phyloP scores from a whole-genome alignment of 768 basidiomycete species.

The Lentinula lateritia region DNA sequence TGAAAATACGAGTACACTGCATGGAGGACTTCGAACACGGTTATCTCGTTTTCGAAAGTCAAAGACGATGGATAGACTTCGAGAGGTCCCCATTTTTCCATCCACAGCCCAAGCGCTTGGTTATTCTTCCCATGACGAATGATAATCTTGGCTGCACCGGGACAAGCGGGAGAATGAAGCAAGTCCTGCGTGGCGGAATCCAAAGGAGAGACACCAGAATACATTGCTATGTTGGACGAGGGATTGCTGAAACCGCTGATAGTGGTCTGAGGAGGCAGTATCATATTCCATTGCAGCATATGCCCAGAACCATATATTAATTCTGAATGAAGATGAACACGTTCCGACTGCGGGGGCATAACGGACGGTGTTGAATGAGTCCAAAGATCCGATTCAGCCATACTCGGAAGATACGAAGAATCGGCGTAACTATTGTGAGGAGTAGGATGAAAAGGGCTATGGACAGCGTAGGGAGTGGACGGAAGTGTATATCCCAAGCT shows the following conservation, averaged over 20 bases:
- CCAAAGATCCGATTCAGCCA: neutral
- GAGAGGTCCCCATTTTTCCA: neutral
- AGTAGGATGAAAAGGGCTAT: neutral
- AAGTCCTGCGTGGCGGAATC: neutral
- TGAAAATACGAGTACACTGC: neutral
- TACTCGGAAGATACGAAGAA: neutral
- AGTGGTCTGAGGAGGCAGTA: neutral
- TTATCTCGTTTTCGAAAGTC: neutral
- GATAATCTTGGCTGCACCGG: neutral
- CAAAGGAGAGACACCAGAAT: neutral
- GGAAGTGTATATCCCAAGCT: conserved; percentile 15
- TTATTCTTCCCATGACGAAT: neutral
- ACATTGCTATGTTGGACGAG: neutral
- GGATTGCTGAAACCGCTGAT: neutral
- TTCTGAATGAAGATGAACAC: neutral
- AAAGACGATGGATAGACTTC: neutral
- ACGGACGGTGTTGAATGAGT: neutral
- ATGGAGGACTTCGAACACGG: neutral
- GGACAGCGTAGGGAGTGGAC: conserved; percentile 40
- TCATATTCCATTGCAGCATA: neutral
- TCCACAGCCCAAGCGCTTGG: neutral
- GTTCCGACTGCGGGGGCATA: neutral
- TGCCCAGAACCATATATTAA: neutral
- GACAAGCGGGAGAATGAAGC: neutral
- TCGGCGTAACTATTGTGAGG: neutral